phyloP scores from a whole-genome alignment of 225 moss, liverwort and hornwort genomes.

The Physcomitrium patens region DNA sequence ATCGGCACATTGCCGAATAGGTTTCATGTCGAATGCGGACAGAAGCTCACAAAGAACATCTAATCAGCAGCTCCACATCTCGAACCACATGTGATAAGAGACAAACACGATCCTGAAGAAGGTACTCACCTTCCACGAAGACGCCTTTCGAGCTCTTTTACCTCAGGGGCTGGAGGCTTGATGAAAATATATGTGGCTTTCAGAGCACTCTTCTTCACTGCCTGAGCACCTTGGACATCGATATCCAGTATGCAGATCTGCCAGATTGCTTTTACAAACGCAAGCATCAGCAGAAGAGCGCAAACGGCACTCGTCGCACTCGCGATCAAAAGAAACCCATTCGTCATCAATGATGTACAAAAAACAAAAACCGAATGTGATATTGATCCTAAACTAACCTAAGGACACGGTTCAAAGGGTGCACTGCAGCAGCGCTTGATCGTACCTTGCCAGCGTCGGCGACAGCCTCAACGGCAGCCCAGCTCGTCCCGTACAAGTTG shows the following conservation, averaged over 20 bases:
- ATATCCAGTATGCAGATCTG: slow-evolving; percentile 80
- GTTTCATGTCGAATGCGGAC: no score
- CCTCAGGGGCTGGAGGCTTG: slow-evolving; percentile 62
- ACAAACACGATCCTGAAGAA: not conserved
- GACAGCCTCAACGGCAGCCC: slow-evolving; percentile 67
- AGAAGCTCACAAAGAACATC: no score
- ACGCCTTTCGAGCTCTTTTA: slow-evolving; percentile 64
- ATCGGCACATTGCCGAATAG: no score
- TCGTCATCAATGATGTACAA: not conserved
- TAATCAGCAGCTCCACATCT: no score
- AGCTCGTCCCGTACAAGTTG: slow-evolving; percentile 72
- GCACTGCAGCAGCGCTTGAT: no score
- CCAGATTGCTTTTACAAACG: not conserved
- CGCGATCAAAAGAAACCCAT: no score
- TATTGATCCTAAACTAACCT: no score
- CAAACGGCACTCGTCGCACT: no score
- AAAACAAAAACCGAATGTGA: no score
- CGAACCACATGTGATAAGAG: not conserved
- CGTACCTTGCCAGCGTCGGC: slow-evolving; percentile 63
- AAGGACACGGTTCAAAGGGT: no score
- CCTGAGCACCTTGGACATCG: slow-evolving; percentile 73
- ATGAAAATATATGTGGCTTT: slow-evolving; percentile 63
- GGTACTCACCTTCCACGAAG: slow-evolving; percentile 64
- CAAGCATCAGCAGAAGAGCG: not conserved
- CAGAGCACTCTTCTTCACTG: slow-evolving; percentile 56